Conservation (phyloP, 225 moss, liverwort and hornwort genomes). For the Pseudoscleropodium purum region DNA sequence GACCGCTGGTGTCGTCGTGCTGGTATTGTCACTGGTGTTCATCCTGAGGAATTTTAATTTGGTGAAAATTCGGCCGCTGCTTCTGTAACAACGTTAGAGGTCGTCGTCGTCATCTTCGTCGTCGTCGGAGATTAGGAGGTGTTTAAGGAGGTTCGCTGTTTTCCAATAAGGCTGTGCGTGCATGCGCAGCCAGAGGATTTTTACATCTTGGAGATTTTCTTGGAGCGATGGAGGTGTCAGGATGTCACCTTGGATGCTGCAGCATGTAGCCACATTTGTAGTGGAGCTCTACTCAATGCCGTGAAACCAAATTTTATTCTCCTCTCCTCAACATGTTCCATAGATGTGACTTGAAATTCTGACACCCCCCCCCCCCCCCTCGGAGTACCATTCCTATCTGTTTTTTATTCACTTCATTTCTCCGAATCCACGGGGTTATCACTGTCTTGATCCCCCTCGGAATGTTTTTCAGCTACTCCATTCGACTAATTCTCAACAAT, state of each 20-base stretch:
- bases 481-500: not conserved
- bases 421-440: not conserved
- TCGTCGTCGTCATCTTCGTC: not conserved
- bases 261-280: constrained; percentile 19
- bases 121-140: constrained; percentile 16
- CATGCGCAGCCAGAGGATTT: not conserved
- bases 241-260: not conserved
- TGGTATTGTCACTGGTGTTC: constrained; percentile 19
- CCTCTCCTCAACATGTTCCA: not conserved
- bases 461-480: not conserved
- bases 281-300: constrained; percentile 1
- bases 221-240: not conserved
- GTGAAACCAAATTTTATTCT: constrained; percentile 10
- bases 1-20: constrained; percentile 22
- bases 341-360: not conserved
- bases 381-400: not conserved
- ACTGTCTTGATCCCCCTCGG: not conserved
- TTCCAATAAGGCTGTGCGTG: constrained; percentile 14
- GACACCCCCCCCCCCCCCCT: not conserved
- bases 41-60: constrained; percentile 40
- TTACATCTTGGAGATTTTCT: constrained; percentile 2
- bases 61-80: constrained; percentile 34
- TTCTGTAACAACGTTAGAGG: constrained; percentile 14
- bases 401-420: not conserved
- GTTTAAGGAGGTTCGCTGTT: constrained; percentile 16